phyloP scores from a whole-genome alignment of 306 rosid genomes.

The Vicia faba region DNA sequence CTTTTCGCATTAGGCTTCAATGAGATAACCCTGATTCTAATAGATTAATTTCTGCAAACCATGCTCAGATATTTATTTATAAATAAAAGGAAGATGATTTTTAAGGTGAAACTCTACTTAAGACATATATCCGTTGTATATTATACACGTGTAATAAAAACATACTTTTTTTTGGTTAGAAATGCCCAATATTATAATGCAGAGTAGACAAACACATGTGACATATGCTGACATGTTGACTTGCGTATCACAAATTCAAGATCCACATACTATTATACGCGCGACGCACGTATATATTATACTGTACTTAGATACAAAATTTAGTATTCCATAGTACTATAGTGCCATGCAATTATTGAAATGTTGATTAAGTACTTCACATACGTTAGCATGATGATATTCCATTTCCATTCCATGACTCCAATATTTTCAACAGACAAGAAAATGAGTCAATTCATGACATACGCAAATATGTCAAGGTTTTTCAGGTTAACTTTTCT shows the following conservation, averaged over 20 bases:
- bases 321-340: neutral
- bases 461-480: neutral
- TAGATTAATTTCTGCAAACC: no score
- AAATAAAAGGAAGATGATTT: neutral
- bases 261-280: neutral
- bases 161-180: neutral
- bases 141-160: neutral
- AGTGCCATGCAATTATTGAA: neutral
- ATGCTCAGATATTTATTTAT: no score
- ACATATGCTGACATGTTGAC: neutral
- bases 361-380: neutral
- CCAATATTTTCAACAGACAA: neutral
- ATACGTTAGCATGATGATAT: neutral
- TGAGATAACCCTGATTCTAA: no score
- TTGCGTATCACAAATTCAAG: neutral
- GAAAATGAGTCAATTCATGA: neutral
- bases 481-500: neutral
- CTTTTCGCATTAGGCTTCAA: no score
- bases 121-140: no score
- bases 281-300: neutral
- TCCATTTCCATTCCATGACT: neutral
- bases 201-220: slow-evolving; percentile 1
- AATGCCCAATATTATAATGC: neutral
- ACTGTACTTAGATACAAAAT: neutral
- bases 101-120: slow-evolving; percentile 1